A percentile compares a stretch with the other conserved stretches of the same genome.
These are phyloP conservation scores for Neurospora hispaniola DNA, from an alignment of 495 filamentous ascomycete genomes.

Conservation along the genomic window DNA sequence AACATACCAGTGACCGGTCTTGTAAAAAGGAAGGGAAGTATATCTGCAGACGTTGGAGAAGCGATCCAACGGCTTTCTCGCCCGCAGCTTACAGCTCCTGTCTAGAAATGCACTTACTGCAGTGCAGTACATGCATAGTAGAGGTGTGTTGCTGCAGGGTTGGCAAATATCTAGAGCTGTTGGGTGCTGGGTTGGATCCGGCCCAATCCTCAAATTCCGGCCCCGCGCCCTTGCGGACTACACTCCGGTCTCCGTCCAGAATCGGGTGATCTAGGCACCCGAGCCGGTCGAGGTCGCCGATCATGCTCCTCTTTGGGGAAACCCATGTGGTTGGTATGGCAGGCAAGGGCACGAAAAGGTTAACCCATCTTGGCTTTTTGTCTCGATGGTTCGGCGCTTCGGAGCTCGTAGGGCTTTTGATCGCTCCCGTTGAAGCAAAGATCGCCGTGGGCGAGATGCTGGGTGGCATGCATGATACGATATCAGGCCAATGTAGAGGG, in stretches of 20 bases:
- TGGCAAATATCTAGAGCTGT: background rate
- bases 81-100: background rate
- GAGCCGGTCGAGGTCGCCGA: background rate
- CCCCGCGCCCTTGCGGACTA: background rate
- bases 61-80: background rate
- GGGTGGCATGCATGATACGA: background rate
- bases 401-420: background rate
- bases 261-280: background rate
- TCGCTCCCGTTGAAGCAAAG: background rate
- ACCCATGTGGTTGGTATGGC: background rate
- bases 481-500: background rate
- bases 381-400: background rate
- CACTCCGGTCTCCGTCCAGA: background rate
- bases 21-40: background rate
- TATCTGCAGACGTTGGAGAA: background rate
- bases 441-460: background rate
- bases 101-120: background rate
- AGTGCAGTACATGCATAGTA: background rate
- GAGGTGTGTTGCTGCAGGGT: background rate
- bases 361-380: background rate
- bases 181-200: background rate
- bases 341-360: background rate
- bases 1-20: background rate
- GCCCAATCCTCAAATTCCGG: background rate
- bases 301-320: background rate